Base-by-base conservation (phyloP, 768 basidiomycete species). In the Kwoniella europaea region DNA sequence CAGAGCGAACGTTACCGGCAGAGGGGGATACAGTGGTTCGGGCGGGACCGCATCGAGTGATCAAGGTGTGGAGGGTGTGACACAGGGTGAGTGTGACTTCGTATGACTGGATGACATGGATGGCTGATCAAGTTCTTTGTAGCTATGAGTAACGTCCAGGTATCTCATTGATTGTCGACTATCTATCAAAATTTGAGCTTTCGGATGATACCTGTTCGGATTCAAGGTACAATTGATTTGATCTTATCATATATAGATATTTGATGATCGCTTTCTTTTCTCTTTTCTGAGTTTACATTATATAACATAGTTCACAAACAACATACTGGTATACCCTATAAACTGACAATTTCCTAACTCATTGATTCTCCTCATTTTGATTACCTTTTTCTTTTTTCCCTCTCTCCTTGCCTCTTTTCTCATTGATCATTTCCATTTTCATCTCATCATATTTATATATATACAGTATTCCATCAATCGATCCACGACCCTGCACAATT, bases 351-450 rank as follows among this genome's bases (percentile, higher is more conserved):
- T 67, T 65, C 71, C 65, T 27, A 18, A 43, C 15, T 46, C 29
- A 41, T 27, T 20, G 66, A 74, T 74, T 71, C 63, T 65, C 73
- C 73, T 67, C 73, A 74, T 74, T 65, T 74, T 71, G 69, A 74
- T 74, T 71, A 50, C 46, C 46, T 50, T 50, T 50, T 18, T 50
- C 46, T 50, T 18, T 15, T 10, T 46, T 16, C 10, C 10, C 16
- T 46, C 44, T 12, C 44, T 46, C 46, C 12, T 12, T 50, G 35
- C 7, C 35, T 35, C 35, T 35, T 9, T 35, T 35, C 35, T 35
- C 35, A 35, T 35, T 9, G 35, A 35, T 35, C 35, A 35, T 6
- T 7, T 35, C 7, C 35, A 35, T 35, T 35, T 35, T 35, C 35
- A 35, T 35, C 35, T 9, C 35, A 9, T 35, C 35, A 35, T 35